These are phyloP conservation scores for Leccinum subtestaceum DNA, from an alignment of 768 basidiomycete species.

Conservation along the genomic window DNA sequence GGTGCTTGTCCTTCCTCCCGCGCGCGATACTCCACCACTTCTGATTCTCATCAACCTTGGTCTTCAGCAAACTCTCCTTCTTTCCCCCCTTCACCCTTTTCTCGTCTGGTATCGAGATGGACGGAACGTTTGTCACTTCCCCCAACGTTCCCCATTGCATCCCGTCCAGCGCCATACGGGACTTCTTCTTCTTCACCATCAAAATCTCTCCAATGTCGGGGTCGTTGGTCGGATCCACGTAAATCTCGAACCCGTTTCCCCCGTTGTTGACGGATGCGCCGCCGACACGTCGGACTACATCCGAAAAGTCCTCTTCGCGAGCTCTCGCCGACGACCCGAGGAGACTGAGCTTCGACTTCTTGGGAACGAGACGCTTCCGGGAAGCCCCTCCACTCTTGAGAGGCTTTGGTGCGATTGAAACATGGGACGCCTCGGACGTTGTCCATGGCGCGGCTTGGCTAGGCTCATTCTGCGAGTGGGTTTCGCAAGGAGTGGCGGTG, in stretches of 20 bases:
- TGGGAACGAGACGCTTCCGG: slow-evolving; percentile 61
- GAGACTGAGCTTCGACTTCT: slow-evolving; percentile 65
- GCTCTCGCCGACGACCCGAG: slow-evolving; percentile 35
- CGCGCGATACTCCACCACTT: slow-evolving; percentile 85
- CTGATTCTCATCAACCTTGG: slow-evolving; percentile 48
- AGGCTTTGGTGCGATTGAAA: slow-evolving; percentile 31
- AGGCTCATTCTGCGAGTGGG: slow-evolving; percentile 35
- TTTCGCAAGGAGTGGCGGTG: slow-evolving; percentile 60
- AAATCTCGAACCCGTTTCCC: slow-evolving; percentile 64
- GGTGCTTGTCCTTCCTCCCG: slow-evolving; percentile 49
- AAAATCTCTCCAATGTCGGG: slow-evolving; percentile 67
- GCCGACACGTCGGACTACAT: slow-evolving; percentile 54
- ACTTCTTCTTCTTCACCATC: slow-evolving; percentile 77
- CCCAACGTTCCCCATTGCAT: slow-evolving; percentile 53
- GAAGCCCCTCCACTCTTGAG: slow-evolving; percentile 18
- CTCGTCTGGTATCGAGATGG: slow-evolving; percentile 31
- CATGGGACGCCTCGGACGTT: slow-evolving; percentile 6
- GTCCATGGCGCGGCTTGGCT: slow-evolving; percentile 27
- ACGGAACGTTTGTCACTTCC: slow-evolving; percentile 59
- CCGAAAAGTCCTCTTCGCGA: slow-evolving; percentile 51
- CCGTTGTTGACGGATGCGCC: slow-evolving; percentile 19
- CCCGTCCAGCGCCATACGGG: slow-evolving; percentile 56
- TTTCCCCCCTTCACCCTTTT: slow-evolving; percentile 39
- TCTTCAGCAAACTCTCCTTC: slow-evolving; percentile 32
- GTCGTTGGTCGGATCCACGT: slow-evolving; percentile 62